Evolutionary conservation across 192 early-diverging fungal genomes (phyloP).

Genomic region (Backusella tuberculispora): DNA sequence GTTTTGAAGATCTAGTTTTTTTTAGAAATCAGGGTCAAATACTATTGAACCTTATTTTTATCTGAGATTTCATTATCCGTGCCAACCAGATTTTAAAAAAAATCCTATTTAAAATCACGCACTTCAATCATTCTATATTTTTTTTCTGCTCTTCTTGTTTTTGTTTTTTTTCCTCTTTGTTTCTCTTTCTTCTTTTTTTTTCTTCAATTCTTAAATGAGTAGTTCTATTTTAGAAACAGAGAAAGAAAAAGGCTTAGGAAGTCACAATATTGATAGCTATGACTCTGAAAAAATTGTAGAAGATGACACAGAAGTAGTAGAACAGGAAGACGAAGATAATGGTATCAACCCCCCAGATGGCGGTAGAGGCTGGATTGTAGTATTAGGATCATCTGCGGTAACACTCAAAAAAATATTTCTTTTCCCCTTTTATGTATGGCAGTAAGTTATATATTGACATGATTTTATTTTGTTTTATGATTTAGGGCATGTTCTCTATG

Average conservation of each 20-base stretch:
- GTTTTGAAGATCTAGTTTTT: too few species aligned
- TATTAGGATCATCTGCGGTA: conserved; percentile 47
- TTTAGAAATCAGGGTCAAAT: not conserved
- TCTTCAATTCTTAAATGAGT: not conserved
- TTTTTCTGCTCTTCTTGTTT: not conserved
- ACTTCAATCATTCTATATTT: not conserved
- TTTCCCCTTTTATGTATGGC: not conserved
- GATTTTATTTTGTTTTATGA: not conserved
- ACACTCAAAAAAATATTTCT: conserved; percentile 24
- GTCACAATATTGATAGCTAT: not conserved
- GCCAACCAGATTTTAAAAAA: not conserved
- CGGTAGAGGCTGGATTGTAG: conserved; percentile 49
- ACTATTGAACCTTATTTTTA: not conserved
- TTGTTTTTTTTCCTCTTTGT: not conserved
- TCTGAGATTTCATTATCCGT: conserved; percentile 1
- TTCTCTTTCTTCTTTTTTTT: not conserved
- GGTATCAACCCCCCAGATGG: conserved; percentile 47
- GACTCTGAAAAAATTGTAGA: not conserved
- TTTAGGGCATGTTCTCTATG: conserved; percentile 36
- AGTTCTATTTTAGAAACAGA: not conserved
- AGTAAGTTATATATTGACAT: not conserved
- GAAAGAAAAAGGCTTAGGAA: not conserved
- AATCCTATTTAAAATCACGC: not conserved
- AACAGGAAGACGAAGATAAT: conserved; percentile 1
- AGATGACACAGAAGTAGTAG: not conserved